Evolutionary conservation across 116 monocot species (phyloP).

Genomic region (Posidonia oceanica): DNA sequence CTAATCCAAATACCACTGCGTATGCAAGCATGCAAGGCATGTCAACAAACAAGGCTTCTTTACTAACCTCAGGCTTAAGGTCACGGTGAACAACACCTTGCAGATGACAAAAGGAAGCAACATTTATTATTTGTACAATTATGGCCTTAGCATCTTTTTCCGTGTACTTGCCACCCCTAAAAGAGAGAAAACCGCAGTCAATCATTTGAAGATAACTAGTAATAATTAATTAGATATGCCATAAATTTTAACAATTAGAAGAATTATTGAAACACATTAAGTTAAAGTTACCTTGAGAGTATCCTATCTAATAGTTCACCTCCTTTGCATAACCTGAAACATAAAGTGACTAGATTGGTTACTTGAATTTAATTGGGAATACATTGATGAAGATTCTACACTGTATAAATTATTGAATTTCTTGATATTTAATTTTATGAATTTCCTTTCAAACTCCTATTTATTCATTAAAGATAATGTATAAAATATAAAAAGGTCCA

Average conservation of each 20-base stretch:
- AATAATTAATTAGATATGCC: no score
- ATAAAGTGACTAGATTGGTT: neutral
- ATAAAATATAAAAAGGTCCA: no score
- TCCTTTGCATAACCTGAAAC: slow-evolving; percentile 74
- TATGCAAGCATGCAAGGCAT: no score
- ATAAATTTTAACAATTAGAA: neutral
- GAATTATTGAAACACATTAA: no score
- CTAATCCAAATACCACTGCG: no score
- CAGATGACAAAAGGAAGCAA: slow-evolving; percentile 58
- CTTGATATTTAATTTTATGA: no score
- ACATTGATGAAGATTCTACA: no score
- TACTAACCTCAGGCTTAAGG: slow-evolving; percentile 67
- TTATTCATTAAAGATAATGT: no score
- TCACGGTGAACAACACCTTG: slow-evolving; percentile 80
- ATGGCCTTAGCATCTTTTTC: slow-evolving; percentile 65
- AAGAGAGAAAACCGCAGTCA: neutral
- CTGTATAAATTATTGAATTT: no score
- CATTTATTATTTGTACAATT: slow-evolving; percentile 56
- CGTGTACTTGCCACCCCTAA: slow-evolving; percentile 64
- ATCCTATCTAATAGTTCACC: slow-evolving; percentile 82
- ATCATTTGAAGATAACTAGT: neutral
- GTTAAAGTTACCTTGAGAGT: slow-evolving; percentile 46
- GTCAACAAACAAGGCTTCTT: neutral
- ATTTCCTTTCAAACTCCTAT: no score
- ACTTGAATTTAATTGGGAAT: no score